Base-by-base conservation (phyloP, 306 rosid species). In the Cajanus cajan region DNA sequence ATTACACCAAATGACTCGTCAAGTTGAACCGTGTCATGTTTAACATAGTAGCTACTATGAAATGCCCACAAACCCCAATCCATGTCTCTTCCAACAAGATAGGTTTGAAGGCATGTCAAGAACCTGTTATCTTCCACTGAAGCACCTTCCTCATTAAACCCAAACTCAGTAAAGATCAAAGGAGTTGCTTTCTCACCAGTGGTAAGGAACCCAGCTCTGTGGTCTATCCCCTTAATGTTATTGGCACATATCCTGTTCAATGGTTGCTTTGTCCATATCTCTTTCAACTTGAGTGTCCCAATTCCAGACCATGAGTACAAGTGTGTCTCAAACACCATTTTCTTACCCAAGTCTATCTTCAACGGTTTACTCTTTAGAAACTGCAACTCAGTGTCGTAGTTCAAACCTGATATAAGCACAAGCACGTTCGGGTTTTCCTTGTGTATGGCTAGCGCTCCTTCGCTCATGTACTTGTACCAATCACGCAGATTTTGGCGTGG, bases 21-120 rank as follows among this genome's bases (percentile, higher is more conserved):
- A 10, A 47, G 21, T 13, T 68, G 65, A 69, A 69, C 73, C 0
- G 63, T 15, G 3, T 75, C 94, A 39, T 55, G 81, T 24, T 82
- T 88, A 1, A 78, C 12, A 58, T 86, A 84, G 72, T 90, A 90
- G 16, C 71, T 40, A 15, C 91, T 88, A 16, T 84, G 91, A 50
- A 85, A 86, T 11, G 90, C 87, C 92, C 94, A 88, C 28, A 86
- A 72, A 0, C 86, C 92, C 89, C 89, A 90, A 40, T 90, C 94
- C 80, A 90, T 0, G 68, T 90, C 94, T 40, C 80, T 84, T 16
- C 62, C 87, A 50, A 74, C 84, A 72, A 90, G 87, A n/a, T 84
- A 82, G 2, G 94, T 78, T 21, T 86, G 82, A 19, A 90, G 86
- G 71, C 94, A 90, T 15, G 83, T 88, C 88, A 90, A 76, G 78